Percentiles rank a stretch among this genome's conserved stretches.
Conservation (phyloP, 352 stramenopile species). For the Peronospora destructor region DNA sequence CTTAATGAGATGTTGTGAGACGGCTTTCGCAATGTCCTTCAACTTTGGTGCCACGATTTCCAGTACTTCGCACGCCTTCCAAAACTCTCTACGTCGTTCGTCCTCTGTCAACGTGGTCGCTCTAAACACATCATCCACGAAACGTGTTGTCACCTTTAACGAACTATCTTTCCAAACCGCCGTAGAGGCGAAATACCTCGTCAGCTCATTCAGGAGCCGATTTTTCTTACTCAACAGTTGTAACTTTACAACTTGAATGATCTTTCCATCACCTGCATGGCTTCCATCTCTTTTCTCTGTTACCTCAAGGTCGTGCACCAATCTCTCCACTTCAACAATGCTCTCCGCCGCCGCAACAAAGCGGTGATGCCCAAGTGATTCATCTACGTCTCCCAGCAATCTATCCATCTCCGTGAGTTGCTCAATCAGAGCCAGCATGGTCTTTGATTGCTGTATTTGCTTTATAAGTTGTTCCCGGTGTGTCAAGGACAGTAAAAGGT, state of each 20-base stretch:
- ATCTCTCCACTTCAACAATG: constrained; percentile 29
- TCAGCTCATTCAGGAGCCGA: constrained; percentile 39
- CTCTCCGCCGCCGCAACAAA: constrained; percentile 44
- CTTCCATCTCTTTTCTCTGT: constrained; percentile 8
- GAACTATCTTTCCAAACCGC: constrained; percentile 36
- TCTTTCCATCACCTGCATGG: constrained; percentile 17
- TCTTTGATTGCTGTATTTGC: constrained; percentile 55
- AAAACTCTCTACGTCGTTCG: constrained; percentile 39
- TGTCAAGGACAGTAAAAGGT: constrained; percentile 47
- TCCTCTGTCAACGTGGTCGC: constrained; percentile 1
- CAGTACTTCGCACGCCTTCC: constrained; percentile 48
- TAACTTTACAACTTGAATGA: constrained; percentile 37
- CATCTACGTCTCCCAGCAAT: constrained; percentile 42
- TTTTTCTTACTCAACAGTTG: constrained; percentile 54
- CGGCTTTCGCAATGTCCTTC: constrained; percentile 50
- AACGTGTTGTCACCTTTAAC: constrained; percentile 26
- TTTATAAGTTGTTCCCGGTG: constrained; percentile 50
- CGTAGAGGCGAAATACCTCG: constrained; percentile 37
- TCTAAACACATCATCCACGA: constrained; percentile 6
- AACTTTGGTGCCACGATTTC: constrained; percentile 34
- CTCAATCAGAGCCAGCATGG: constrained; percentile 58
- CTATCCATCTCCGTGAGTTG: constrained; percentile 60
- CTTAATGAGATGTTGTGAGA: constrained; percentile 45
- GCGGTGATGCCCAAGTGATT: constrained; percentile 34
- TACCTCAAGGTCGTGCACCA: constrained; percentile 26